Evolutionary conservation across 306 rosid species (phyloP).

Genomic region (Crotalaria pallida): DNA sequence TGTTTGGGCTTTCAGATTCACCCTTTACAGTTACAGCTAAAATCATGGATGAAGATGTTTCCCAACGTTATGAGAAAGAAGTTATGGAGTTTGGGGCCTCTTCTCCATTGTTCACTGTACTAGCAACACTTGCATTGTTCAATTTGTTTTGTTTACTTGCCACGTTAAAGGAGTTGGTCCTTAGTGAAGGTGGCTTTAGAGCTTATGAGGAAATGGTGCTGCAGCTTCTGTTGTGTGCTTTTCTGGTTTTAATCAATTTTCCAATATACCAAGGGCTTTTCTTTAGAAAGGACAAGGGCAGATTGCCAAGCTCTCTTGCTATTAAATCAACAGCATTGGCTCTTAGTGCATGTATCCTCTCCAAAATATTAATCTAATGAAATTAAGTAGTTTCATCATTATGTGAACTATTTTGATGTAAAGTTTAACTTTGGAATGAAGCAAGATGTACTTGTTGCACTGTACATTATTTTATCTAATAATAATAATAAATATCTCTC

Average conservation of each 20-base stretch:
- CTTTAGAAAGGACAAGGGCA: conserved; percentile 69
- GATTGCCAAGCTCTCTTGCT: conserved; percentile 45
- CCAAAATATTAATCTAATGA: too few species aligned
- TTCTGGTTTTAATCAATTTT: conserved; percentile 53
- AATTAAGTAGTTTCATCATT: too few species aligned
- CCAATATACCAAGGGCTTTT: conserved; percentile 71
- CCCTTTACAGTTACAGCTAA: conserved; percentile 60
- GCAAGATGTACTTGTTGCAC: too few species aligned
- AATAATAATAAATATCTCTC: too few species aligned
- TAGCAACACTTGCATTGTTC: conserved; percentile 56
- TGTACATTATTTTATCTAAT: too few species aligned
- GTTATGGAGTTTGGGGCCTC: conserved; percentile 1
- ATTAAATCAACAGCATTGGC: conserved; percentile 40
- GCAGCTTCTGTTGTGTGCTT: conserved; percentile 54
- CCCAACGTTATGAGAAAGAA: too few species aligned
- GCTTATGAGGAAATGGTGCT: conserved; percentile 37
- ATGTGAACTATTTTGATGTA: too few species aligned
- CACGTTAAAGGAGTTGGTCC: conserved; percentile 18
- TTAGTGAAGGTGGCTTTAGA: conserved; percentile 18
- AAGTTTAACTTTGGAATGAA: too few species aligned
- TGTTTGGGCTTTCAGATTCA: conserved; percentile 40
- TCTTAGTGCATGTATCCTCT: background rate
- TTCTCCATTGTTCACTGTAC: conserved; percentile 55
- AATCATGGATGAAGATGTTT: conserved; percentile 1
- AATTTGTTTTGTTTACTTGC: conserved; percentile 57